Evolutionary conservation across 2,329 filamentous ascomycete genomes (phyloP), one percentile per base, ranked within the genome.

Genomic region (Torrubiella hemipterigena): DNA sequence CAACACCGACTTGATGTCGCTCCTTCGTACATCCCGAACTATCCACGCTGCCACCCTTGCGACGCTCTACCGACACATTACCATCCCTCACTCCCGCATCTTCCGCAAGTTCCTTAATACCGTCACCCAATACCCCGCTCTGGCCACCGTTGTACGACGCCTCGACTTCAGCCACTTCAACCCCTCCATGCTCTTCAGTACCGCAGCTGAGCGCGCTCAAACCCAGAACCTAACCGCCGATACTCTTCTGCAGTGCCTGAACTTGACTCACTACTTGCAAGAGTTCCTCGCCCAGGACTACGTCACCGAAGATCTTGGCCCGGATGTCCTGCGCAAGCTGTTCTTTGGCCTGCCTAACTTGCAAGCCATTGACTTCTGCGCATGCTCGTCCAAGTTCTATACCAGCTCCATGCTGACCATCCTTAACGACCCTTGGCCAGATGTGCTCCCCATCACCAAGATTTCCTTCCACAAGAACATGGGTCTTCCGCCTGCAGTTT

Each of bases 111-210:
- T 86, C 43, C 68, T 86, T 29, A 63, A 66, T 35, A 81, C 83
- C 46, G 64, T 89, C 41, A 61, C 63, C 27, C 59, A 69, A 36
- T 76, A 86, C 49, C 71, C 74, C 3, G 63, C 74, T 7, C 63
- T 87, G 32, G 83, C 82, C 27, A 78, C 74, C 24, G 74, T 87
- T 44, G 81, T 89, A 27, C 75, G 80, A 35, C 77, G 83, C 30
- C 61, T 89, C 27, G 83, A 91, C 57, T 87, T 91, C 47, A 86
- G 81, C 39, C 82, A 87, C 61, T 87, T 87, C 57, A 87, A 84
- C 51, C 82, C 81, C 15, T 75, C 80, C 33, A 79, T 80, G 33
- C 65, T 85, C 40, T 85, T 86, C 48, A 71, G 73, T 38, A 84
- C 79, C 12, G 78, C 76, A 42, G 74, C 76, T 51, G 79, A 85